Conservation (phyloP, 208 protist species). For the Leishmania guyanensis region DNA sequence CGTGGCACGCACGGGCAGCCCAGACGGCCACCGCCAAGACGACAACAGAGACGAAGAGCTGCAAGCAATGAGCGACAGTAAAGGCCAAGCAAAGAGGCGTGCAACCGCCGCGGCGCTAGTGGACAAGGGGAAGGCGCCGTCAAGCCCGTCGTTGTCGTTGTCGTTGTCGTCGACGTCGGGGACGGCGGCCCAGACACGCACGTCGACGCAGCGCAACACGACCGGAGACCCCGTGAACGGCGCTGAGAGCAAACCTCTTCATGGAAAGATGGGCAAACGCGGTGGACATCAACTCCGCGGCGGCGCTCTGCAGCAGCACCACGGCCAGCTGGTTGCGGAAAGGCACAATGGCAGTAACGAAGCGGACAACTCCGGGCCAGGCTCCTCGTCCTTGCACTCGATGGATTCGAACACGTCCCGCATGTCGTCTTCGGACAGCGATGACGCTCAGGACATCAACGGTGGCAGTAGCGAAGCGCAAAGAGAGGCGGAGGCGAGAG, state of each 20-base stretch:
- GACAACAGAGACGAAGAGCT: neutral
- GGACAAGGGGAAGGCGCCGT: neutral
- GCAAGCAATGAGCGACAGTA: neutral
- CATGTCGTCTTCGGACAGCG: neutral
- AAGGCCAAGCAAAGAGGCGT: neutral
- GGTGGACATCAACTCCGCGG: neutral
- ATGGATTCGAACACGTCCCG: neutral
- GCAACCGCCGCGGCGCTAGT: too few species aligned
- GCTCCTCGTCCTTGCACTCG: neutral
- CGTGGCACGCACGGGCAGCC: neutral
- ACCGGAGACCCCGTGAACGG: neutral
- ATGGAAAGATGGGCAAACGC: neutral
- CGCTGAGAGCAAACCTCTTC: neutral
- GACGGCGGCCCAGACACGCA: neutral
- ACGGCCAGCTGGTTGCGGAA: neutral
- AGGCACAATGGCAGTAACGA: neutral
- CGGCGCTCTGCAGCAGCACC: neutral
- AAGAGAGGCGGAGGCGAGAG: neutral
- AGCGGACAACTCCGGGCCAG: neutral
- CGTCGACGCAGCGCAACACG: neutral
- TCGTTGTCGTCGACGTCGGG: neutral
- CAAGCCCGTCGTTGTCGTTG: neutral
- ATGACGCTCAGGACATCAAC: neutral
- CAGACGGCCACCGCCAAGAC: neutral
- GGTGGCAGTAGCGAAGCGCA: neutral